Base-by-base conservation (phyloP, 148 eudicot genomes). In the Diospyros lotus region DNA sequence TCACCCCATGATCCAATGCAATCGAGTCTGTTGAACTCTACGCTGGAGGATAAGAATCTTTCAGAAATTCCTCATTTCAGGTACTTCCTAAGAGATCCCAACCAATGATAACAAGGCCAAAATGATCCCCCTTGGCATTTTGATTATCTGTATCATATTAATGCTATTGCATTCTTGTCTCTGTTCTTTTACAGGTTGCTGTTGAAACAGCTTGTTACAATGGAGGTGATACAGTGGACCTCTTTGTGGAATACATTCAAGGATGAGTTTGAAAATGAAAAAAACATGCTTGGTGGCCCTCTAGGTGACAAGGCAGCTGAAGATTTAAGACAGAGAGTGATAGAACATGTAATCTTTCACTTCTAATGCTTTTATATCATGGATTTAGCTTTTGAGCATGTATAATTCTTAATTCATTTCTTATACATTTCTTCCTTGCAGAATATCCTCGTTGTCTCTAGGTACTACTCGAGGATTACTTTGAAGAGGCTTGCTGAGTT, bases 1-100 rank as follows among this genome's bases (percentile, higher is more conserved):
- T 79, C 98, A 70, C 97, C 96, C 11, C 89, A 90, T 71, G 97
- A 90, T 83, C 92, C 98, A 9, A 94, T 94, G 98, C 98, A 94
- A 81, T 92, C 97, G 43, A 94, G 98, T 77, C 96, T 94, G 84
- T 84, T 92, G 12, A 90, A 92, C 82, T 86, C 96, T 74, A 92
- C 96, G 18, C 80, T 94, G 87, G 97, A 92, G 87, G 98, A 94
- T 68, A 94, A 89, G 75, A 94, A 92, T 76, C 90, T 92, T 68
- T 92, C 89, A 53, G 98, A 92, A 78, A 83, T 92, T 77, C 88
- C 96, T 9, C 88, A 89, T 69, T 94, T 94, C 76, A 92, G 83
- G 98, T 90, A 77, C 74, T 86, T 44, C 45, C 18, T 52, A 38
- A 69, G 4, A 3, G 3, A 58, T 38, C 52, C 72, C 45, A 8